phyloP scores from a whole-genome alignment of 2,329 filamentous ascomycete species.

The Penicillium sp. region DNA sequence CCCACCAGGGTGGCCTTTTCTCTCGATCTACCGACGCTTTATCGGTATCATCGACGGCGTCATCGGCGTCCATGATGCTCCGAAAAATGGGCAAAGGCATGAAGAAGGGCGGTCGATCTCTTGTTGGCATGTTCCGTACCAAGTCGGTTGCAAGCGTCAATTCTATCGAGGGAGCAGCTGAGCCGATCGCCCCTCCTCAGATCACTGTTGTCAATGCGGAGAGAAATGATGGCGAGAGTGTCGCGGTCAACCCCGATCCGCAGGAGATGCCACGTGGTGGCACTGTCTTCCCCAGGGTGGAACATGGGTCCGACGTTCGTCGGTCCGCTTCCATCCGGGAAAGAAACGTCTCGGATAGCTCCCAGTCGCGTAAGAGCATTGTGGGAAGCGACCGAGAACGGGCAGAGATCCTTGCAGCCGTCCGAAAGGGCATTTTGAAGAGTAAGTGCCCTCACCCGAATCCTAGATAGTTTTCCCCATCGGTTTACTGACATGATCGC shows the following conservation, averaged over 20 bases:
- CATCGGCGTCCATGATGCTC: constrained; percentile 53
- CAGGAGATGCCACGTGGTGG: constrained; percentile 64
- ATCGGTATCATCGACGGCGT: constrained; percentile 47
- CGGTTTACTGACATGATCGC: neutral
- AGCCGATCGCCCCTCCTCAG: constrained; percentile 61
- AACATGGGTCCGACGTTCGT: constrained; percentile 66
- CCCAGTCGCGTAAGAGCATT: constrained; percentile 71
- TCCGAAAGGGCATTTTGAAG: constrained; percentile 94
- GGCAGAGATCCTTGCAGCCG: constrained; percentile 82
- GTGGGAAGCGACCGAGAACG: constrained; percentile 84
- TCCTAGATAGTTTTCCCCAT: neutral
- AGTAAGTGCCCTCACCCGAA: constrained; percentile 50
- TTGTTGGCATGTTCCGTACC: constrained; percentile 89
- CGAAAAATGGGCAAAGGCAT: constrained; percentile 99
- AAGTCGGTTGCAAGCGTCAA: constrained; percentile 81
- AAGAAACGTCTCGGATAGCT: constrained; percentile 41
- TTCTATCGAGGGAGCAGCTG: constrained; percentile 58
- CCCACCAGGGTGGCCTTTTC: constrained; percentile 76
- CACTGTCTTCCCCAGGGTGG: constrained; percentile 77
- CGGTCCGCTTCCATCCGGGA: constrained; percentile 30
- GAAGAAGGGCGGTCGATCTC: constrained; percentile 85
- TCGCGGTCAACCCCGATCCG: constrained; percentile 65
- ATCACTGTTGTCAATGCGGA: constrained; percentile 96
- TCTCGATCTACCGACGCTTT: constrained; percentile 90
- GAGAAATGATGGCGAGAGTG: constrained; percentile 65